A percentile compares a stretch with the other conserved stretches of the same genome.
phyloP scores from a whole-genome alignment of 176 grass and related monocot species.

The Oryza rufipogon region DNA sequence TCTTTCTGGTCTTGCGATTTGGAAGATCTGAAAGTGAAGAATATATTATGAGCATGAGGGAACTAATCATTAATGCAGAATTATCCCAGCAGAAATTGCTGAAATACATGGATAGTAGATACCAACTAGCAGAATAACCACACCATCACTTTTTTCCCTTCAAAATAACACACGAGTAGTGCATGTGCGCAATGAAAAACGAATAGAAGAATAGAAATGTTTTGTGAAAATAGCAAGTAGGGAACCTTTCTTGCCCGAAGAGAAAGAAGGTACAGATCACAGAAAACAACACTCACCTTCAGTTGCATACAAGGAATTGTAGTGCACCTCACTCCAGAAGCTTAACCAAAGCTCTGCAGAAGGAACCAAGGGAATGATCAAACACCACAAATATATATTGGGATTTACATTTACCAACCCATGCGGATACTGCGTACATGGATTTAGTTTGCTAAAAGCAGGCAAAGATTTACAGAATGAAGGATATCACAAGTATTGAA shows the following conservation, averaged over 20 bases:
- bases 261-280: neutral
- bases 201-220: neutral
- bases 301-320: slow-evolving; percentile 93
- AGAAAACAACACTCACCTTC: slow-evolving; percentile 59
- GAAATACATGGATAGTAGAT: neutral
- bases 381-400: neutral
- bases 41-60: slow-evolving; percentile 1
- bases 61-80: neutral
- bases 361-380: slow-evolving; percentile 28
- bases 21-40: slow-evolving; percentile 74
- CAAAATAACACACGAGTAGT: too few species aligned
- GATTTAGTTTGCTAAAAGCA: neutral
- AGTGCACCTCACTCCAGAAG: slow-evolving; percentile 99
- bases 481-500: slow-evolving; percentile 5
- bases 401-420: neutral
- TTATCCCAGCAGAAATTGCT: neutral
- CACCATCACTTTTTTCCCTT: neutral
- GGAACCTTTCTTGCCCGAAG: neutral
- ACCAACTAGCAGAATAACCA: neutral
- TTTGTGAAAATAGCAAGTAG: neutral
- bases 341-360: slow-evolving; percentile 95
- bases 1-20: slow-evolving; percentile 68
- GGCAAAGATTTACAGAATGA: slow-evolving; percentile 14
- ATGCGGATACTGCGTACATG: neutral
- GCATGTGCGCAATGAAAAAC: too few species aligned